These are phyloP conservation scores for Candida chilensis DNA, from an alignment of 805 yeast species.

Conservation along the genomic window DNA sequence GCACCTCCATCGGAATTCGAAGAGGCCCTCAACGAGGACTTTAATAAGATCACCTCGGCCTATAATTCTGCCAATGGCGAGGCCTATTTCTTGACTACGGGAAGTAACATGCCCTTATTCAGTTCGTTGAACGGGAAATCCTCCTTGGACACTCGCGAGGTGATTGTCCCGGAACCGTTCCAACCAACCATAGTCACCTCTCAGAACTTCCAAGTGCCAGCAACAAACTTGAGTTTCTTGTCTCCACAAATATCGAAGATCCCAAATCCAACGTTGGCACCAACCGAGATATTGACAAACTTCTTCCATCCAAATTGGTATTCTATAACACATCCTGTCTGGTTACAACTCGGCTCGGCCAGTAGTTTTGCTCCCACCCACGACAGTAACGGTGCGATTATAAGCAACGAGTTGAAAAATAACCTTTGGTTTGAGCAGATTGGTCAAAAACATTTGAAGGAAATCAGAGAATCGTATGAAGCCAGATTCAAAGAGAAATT, in stretches of 20 bases:
- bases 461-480: conserved; percentile 6
- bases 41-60: conserved; percentile 44
- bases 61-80: conserved; percentile 53
- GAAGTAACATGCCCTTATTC: conserved; percentile 68
- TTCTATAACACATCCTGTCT: conserved; percentile 52
- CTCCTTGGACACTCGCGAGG: conserved; percentile 63
- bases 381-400: conserved; percentile 49
- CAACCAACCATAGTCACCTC: conserved; percentile 64
- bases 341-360: conserved; percentile 44
- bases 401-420: conserved; percentile 42
- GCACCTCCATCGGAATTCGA: conserved; percentile 24
- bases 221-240: conserved; percentile 34
- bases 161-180: conserved; percentile 60
- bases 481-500: conserved; percentile 6
- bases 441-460: conserved; percentile 30
- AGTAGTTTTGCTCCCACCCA: conserved; percentile 57
- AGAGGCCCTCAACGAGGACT: conserved; percentile 43
- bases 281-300: conserved; percentile 44
- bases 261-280: conserved; percentile 38
- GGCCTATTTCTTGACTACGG: conserved; percentile 49
- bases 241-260: conserved; percentile 33
- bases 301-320: conserved; percentile 58
- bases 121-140: conserved; percentile 67
- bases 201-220: conserved; percentile 17
- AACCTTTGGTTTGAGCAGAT: conserved; percentile 44